Percentiles rank a stretch among this genome's conserved stretches.
These are phyloP conservation scores for Xerocomus spinulosus DNA, from an alignment of 768 basidiomycete species.

Conservation along the genomic window DNA sequence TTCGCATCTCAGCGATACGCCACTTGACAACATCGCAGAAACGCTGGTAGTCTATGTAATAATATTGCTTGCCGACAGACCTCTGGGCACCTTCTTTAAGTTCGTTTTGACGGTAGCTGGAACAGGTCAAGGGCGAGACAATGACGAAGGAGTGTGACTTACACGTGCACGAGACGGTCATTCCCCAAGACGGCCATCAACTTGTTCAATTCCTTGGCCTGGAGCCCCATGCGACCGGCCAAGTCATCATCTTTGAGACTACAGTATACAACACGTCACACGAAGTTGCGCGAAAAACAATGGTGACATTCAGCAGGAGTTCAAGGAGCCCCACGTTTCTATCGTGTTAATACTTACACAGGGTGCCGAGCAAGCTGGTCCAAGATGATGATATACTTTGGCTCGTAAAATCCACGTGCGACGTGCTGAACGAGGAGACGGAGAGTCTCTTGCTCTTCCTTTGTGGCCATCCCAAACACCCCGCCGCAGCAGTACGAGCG, in stretches of 20 bases:
- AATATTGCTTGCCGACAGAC: slow-evolving; percentile 86
- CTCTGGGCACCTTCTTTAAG: slow-evolving; percentile 86
- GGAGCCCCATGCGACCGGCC: slow-evolving; percentile 85
- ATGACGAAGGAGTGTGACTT: slow-evolving; percentile 26
- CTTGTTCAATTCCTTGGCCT: slow-evolving; percentile 87
- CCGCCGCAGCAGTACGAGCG: slow-evolving; percentile 6
- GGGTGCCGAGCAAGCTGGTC: slow-evolving; percentile 91
- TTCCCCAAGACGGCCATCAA: slow-evolving; percentile 77
- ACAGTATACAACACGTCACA: slow-evolving; percentile 21
- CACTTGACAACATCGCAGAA: slow-evolving; percentile 99
- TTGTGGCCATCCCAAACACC: slow-evolving; percentile 48
- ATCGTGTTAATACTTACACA: slow-evolving; percentile 70
- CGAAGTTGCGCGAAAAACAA: slow-evolving; percentile 6
- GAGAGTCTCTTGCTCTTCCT: slow-evolving; percentile 78
- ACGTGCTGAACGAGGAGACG: slow-evolving; percentile 90
- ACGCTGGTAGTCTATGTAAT: slow-evolving; percentile 92
- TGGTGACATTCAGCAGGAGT: slow-evolving; percentile 17
- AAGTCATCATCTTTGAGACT: slow-evolving; percentile 94
- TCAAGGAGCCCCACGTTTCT: slow-evolving; percentile 18
- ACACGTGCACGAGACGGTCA: slow-evolving; percentile 78
- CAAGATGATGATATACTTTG: slow-evolving; percentile 85
- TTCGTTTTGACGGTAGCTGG: slow-evolving; percentile 86
- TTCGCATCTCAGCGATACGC: slow-evolving; percentile 90
- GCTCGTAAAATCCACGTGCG: slow-evolving; percentile 90
- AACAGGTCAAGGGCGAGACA: slow-evolving; percentile 4